Evolutionary conservation across 106 monocot genomes (phyloP).

Genomic region (Xerophyta viscosa): DNA sequence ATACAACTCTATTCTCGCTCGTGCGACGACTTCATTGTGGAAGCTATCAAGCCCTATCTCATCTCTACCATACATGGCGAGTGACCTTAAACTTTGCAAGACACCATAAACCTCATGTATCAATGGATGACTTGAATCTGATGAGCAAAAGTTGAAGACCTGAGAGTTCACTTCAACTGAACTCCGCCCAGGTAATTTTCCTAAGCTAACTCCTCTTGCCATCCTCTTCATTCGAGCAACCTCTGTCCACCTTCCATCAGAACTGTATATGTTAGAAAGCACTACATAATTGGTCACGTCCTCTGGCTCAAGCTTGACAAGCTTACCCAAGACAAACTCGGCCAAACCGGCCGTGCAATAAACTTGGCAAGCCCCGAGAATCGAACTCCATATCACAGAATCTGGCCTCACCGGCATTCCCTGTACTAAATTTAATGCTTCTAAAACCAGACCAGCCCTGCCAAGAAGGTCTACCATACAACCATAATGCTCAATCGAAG

Average conservation of each 20-base stretch:
- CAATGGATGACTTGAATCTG: conserved; percentile 26
- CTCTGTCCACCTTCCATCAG: conserved; percentile 18
- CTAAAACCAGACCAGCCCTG: conserved; percentile 20
- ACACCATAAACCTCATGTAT: conserved; percentile 25
- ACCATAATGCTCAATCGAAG: conserved; percentile 60
- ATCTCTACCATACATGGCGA: neutral
- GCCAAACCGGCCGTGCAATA: conserved; percentile 10
- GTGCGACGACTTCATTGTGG: neutral
- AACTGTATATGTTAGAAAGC: conserved; percentile 29
- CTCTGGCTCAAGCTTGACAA: conserved; percentile 13
- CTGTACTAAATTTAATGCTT: conserved; percentile 18
- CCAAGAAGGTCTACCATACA: conserved; percentile 41
- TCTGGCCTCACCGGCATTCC: conserved; percentile 28
- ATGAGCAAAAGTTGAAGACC: conserved; percentile 35
- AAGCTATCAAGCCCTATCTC: neutral
- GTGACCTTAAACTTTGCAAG: conserved; percentile 14
- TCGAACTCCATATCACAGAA: conserved; percentile 29
- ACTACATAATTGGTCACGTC: conserved; percentile 26
- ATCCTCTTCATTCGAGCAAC: conserved; percentile 18
- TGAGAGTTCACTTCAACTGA: conserved; percentile 22
- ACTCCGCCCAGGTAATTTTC: conserved; percentile 34
- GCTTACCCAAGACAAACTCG: conserved; percentile 7
- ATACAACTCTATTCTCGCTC: too few species aligned
- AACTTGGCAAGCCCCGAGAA: conserved; percentile 20
- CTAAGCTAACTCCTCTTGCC: conserved; percentile 7